phyloP scores from a whole-genome alignment of 352 stramenopile genomes.

The Globisporangium abappressorium region DNA sequence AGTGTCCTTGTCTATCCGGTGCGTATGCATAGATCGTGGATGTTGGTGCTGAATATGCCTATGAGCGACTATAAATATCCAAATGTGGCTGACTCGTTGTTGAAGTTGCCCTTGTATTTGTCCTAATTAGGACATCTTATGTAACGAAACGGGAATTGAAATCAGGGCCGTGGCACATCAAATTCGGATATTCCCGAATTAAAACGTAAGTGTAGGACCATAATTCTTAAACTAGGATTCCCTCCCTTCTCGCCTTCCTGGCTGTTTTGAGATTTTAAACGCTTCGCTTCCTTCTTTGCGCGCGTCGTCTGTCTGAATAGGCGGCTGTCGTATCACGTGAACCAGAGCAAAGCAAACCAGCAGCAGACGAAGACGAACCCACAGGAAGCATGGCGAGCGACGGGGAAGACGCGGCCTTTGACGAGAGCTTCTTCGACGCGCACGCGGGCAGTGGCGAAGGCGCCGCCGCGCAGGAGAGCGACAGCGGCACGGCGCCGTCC shows the following conservation, averaged over 20 bases:
- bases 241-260: background rate
- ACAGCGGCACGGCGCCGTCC: constrained; percentile 6
- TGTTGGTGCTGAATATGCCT: background rate
- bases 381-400: constrained; percentile 11
- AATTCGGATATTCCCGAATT: background rate
- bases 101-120: background rate
- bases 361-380: background rate
- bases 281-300: constrained; percentile 4
- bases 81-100: background rate
- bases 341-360: background rate
- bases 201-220: background rate
- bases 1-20: background rate
- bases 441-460: background rate
- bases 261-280: background rate
- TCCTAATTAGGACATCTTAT: background rate
- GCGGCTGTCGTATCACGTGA: background rate
- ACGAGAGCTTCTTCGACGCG: constrained; percentile 22
- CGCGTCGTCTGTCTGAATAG: background rate
- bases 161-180: background rate
- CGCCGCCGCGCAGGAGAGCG: constrained; percentile 2
- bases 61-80: constrained; percentile 1
- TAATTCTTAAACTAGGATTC: background rate
- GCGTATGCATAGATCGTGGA: background rate
- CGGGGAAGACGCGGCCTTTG: constrained; percentile 13
- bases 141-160: background rate